Evolutionary conservation across 768 basidiomycete genomes (phyloP).

Genomic region (Lactarius hengduanensis): DNA sequence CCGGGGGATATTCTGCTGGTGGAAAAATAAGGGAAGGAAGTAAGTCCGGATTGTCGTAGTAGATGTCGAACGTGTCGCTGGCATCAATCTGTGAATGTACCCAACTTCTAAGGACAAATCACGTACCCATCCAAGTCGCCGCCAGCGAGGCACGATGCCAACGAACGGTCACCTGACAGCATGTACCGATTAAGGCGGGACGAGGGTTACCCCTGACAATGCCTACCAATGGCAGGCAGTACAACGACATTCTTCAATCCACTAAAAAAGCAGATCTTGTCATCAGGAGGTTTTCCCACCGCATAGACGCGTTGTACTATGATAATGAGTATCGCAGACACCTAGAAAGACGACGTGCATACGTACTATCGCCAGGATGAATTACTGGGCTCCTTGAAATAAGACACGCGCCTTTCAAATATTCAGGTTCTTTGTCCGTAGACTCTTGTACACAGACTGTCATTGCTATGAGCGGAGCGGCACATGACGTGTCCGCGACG

Average conservation of each 20-base stretch:
- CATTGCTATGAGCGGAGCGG: neutral
- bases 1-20: conserved; percentile 52
- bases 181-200: neutral
- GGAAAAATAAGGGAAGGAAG: conserved; percentile 49
- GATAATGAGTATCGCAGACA: neutral
- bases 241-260: conserved; percentile 32
- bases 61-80: conserved; percentile 63
- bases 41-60: conserved; percentile 51
- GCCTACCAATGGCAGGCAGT: conserved; percentile 27
- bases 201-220: too few relatives aligned
- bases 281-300: conserved; percentile 34
- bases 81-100: conserved; percentile 13
- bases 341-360: neutral
- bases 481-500: too few relatives aligned
- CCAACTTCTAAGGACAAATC: neutral
- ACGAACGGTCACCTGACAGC: conserved; percentile 51
- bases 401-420: conserved; percentile 11
- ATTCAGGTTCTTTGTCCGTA: conserved; percentile 16
- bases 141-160: conserved; percentile 69
- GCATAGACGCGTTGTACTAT: conserved; percentile 32
- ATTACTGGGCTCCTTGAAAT: conserved; percentile 37
- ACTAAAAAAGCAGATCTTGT: conserved; percentile 27
- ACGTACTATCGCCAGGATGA: conserved; percentile 38
- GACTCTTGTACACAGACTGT: conserved; percentile 28
- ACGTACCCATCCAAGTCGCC: conserved; percentile 77